These are phyloP conservation scores for Stellera chamaejasme DNA, from an alignment of 345 rosid genomes.

Conservation along the genomic window DNA sequence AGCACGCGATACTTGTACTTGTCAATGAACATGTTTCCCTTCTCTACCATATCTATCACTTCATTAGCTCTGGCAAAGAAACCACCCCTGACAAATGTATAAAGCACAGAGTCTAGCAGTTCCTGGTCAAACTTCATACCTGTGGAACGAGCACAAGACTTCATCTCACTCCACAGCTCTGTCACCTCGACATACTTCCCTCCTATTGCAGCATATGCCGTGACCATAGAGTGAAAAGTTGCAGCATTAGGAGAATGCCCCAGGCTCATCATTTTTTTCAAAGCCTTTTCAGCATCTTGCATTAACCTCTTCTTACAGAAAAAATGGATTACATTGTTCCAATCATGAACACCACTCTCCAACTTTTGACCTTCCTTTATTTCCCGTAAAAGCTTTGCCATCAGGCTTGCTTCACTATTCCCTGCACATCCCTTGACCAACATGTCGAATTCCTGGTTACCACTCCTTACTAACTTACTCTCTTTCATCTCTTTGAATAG, in stretches of 20 bases:
- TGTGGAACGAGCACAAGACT: slow-evolving; percentile 53
- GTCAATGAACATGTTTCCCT: slow-evolving; percentile 73
- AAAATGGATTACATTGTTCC: slow-evolving; percentile 89
- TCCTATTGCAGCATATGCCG: slow-evolving; percentile 82
- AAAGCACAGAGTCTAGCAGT: slow-evolving; percentile 81
- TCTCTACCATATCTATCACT: slow-evolving; percentile 79
- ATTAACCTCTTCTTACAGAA: slow-evolving; percentile 86
- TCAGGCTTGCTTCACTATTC: slow-evolving; percentile 56
- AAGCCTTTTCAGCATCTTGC: slow-evolving; percentile 92
- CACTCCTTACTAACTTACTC: slow-evolving; percentile 46
- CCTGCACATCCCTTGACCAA: slow-evolving; percentile 61
- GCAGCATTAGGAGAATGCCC: slow-evolving; percentile 84
- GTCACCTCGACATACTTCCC: slow-evolving; percentile 86
- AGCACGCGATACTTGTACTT: slow-evolving; percentile 80
- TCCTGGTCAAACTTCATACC: slow-evolving; percentile 85
- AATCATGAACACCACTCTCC: slow-evolving; percentile 72
- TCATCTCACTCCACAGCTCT: slow-evolving; percentile 97
- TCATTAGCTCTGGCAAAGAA: slow-evolving; percentile 76
- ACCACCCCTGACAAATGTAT: slow-evolving; percentile 86
- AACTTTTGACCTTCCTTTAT: slow-evolving; percentile 68
- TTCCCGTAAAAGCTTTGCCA: slow-evolving; percentile 79
- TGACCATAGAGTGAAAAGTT: slow-evolving; percentile 94
- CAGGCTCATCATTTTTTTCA: slow-evolving; percentile 76
- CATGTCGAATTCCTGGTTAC: slow-evolving; percentile 53
- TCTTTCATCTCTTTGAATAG: slow-evolving; percentile 81